Percentiles rank a stretch among this genome's conserved stretches.
These are phyloP conservation scores for Peronospora tabacina DNA, from an alignment of 352 stramenopile species.

Conservation along the genomic window DNA sequence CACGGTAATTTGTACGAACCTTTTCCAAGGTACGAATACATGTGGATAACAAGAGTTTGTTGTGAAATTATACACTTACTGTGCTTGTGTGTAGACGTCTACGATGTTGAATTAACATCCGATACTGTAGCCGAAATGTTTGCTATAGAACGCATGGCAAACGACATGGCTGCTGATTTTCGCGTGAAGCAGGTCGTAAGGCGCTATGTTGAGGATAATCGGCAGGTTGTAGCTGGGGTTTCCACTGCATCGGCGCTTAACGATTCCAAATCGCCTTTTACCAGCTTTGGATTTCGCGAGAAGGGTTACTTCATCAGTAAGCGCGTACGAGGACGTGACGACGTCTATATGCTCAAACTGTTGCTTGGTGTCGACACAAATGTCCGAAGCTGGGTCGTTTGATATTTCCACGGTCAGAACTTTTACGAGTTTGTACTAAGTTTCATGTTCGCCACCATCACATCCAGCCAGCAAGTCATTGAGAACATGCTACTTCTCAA, in stretches of 20 bases:
- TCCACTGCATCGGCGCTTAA: slow-evolving; percentile 29
- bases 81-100: neutral
- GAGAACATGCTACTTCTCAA: slow-evolving; percentile 35
- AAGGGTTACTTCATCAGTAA: slow-evolving; percentile 40
- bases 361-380: slow-evolving; percentile 29
- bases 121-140: slow-evolving; percentile 36
- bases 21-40: slow-evolving; percentile 28
- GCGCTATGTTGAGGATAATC: slow-evolving; percentile 27
- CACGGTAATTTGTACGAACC: slow-evolving; percentile 37
- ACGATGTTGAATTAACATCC: slow-evolving; percentile 31
- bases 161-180: slow-evolving; percentile 30
- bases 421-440: slow-evolving; percentile 34
- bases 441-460: slow-evolving; percentile 31
- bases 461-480: slow-evolving; percentile 30
- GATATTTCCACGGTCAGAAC: slow-evolving; percentile 25
- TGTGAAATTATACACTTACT: slow-evolving; percentile 1
- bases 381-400: slow-evolving; percentile 20
- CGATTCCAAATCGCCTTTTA: slow-evolving; percentile 29
- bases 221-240: slow-evolving; percentile 37
- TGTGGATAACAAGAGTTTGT: neutral
- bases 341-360: slow-evolving; percentile 36
- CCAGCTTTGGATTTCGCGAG: slow-evolving; percentile 32
- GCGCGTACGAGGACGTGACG: slow-evolving; percentile 16
- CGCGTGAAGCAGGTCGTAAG: slow-evolving; percentile 31
- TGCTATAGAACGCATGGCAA: slow-evolving; percentile 29